These are phyloP conservation scores for Amanita subjunquillea DNA, from an alignment of 768 basidiomycete species.

Conservation along the genomic window DNA sequence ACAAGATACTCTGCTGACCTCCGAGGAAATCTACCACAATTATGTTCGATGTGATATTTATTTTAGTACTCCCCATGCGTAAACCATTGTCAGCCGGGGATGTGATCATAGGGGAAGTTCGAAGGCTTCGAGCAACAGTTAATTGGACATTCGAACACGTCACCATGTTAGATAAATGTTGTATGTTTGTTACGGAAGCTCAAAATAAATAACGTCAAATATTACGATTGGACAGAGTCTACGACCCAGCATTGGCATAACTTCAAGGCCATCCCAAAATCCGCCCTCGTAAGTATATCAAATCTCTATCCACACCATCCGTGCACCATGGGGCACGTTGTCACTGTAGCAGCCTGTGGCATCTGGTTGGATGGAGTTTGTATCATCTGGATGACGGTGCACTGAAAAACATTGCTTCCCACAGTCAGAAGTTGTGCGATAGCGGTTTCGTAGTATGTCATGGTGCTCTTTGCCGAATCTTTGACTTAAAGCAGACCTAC, in stretches of 20 bases:
- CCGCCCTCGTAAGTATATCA: constrained; percentile 27
- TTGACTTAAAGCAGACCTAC: constrained; percentile 1
- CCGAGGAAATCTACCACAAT: constrained; percentile 67
- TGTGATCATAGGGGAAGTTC: background rate
- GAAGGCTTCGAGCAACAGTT: too few species aligned
- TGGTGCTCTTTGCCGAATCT: background rate
- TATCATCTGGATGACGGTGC: constrained; percentile 23
- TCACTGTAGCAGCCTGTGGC: constrained; percentile 14
- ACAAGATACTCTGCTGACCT: constrained; percentile 58
- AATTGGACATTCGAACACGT: background rate
- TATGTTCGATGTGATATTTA: constrained; percentile 50
- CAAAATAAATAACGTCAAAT: background rate
- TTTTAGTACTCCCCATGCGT: constrained; percentile 10
- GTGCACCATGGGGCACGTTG: constrained; percentile 11
- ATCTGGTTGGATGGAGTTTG: constrained; percentile 27
- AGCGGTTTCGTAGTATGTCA: constrained; percentile 27
- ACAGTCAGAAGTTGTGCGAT: constrained; percentile 31
- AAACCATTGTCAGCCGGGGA: background rate
- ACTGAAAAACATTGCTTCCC: constrained; percentile 13
- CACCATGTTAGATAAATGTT: background rate
- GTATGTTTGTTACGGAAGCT: background rate
- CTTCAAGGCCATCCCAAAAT: constrained; percentile 27
- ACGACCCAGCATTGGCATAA: constrained; percentile 26
- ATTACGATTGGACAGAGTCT: constrained; percentile 4
- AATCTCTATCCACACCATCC: constrained; percentile 8